Evolutionary conservation across 495 filamentous ascomycete genomes (phyloP).

Genomic region (Tuber umbilicatum): DNA sequence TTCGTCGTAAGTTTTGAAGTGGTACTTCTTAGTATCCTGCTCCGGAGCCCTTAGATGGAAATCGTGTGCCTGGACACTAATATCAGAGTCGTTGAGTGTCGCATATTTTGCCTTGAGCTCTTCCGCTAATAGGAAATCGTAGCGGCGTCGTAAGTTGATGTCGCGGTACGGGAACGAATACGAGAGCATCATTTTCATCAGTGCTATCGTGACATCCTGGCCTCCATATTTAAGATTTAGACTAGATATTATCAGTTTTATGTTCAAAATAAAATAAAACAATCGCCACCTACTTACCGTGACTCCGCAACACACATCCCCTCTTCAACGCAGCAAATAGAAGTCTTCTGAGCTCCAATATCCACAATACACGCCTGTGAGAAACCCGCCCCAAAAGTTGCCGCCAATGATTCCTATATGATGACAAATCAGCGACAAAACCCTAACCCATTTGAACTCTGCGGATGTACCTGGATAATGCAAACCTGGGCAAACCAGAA

Average conservation of each 20-base stretch:
- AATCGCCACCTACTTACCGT: slow-evolving; percentile 38
- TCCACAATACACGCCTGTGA: slow-evolving; percentile 91
- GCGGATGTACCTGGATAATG: slow-evolving; percentile 62
- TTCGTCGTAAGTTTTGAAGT: slow-evolving; percentile 93
- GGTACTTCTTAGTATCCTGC: slow-evolving; percentile 81
- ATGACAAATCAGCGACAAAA: slow-evolving; percentile 10
- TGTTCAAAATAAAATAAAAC: not conserved
- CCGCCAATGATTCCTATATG: slow-evolving; percentile 69
- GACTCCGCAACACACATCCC: slow-evolving; percentile 92
- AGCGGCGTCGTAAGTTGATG: slow-evolving; percentile 80
- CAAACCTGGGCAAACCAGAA: slow-evolving; percentile 80
- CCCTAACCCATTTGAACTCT: slow-evolving; percentile 21
- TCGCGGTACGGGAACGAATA: slow-evolving; percentile 90
- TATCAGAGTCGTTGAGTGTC: slow-evolving; percentile 75
- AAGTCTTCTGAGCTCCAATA: slow-evolving; percentile 95
- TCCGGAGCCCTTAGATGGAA: slow-evolving; percentile 85
- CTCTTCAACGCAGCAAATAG: slow-evolving; percentile 94
- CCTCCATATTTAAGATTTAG: slow-evolving; percentile 94
- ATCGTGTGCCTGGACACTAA: slow-evolving; percentile 66
- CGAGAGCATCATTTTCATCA: slow-evolving; percentile 93
- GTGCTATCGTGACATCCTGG: slow-evolving; percentile 83
- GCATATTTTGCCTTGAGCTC: slow-evolving; percentile 87
- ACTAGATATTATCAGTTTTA: slow-evolving; percentile 31
- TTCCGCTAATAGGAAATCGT: slow-evolving; percentile 89
- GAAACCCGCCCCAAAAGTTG: slow-evolving; percentile 92